Evolutionary conservation across 225 moss, liverwort and hornwort species (phyloP), one percentile per base, ranked within the genome.

Genomic region (Lunularia cruciata): DNA sequence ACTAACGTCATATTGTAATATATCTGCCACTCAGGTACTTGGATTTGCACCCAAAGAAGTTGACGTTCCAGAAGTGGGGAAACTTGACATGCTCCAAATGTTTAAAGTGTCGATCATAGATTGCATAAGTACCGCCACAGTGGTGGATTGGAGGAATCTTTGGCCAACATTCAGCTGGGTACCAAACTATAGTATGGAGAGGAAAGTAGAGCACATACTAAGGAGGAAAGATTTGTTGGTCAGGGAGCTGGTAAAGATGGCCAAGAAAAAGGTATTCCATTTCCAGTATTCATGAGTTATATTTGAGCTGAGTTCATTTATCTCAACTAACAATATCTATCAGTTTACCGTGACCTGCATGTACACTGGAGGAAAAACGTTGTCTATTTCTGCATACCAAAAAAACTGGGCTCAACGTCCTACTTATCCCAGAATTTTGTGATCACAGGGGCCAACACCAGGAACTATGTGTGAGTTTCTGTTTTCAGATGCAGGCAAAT

Each of bases 141-240:
- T 56, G 15, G 42, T 85, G 8, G 90, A 90, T 67, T 90, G 83
- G 82, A 83, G 87, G 16, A 79, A 90, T 43, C 84, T 83, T 73
- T 90, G 87, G 65, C 90, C 87, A 19, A 66, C 66, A 13, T 60
- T 90, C 27, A 76, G 71, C 45, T 84, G 78, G 74, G 47, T 90
- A 11, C 83, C 87, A 26, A 90, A 90, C 81, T 72, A 65, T 53
- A 65, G 68, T 43, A 71, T 90, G 22, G 83, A 81, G 38, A 55
- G 5, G 25, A 11, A 54, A 12, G 0, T 27, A 23, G 6, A 54
- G 13, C 11, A 0, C 0, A 27, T 12, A 1, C 26, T 11, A 25
- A 25, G 26, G 9, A 27, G 12, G 26, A 54, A 14, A 13, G 1
- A 27, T 12, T 54, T 54, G 54, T 11, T 54, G 7, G 3, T 54